These are phyloP conservation scores for Abrus precatorius DNA, from an alignment of 306 rosid genomes.

Conservation along the genomic window DNA sequence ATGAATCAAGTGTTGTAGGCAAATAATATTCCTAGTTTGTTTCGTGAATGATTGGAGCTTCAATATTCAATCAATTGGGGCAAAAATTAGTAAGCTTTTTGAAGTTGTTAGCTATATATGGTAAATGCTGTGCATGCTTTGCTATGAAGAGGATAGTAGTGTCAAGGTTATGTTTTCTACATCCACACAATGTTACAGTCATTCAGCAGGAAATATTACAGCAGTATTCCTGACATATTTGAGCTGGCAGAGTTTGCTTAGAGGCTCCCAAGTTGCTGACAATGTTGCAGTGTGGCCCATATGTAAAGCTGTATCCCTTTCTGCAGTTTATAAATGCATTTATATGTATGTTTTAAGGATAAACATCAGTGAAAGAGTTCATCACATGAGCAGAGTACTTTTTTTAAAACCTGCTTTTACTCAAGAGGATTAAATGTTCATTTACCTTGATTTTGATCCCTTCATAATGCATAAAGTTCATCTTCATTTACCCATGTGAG, in stretches of 20 bases:
- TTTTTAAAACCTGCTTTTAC: background rate
- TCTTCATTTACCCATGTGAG: slow-evolving; percentile 2
- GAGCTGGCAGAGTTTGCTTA: slow-evolving; percentile 24
- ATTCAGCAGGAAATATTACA: slow-evolving; percentile 31
- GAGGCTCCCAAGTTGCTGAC: slow-evolving; percentile 5
- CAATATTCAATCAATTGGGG: slow-evolving; percentile 18
- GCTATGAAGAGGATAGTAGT: slow-evolving; percentile 22
- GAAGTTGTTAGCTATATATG: slow-evolving; percentile 17
- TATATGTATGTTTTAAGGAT: slow-evolving; percentile 26
- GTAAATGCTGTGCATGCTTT: slow-evolving; percentile 27
- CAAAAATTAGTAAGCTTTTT: slow-evolving; percentile 3
- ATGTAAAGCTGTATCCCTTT: background rate
- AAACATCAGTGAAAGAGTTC: background rate
- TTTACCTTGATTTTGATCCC: slow-evolving; percentile 41
- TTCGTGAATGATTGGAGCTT: slow-evolving; percentile 28
- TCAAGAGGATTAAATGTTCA: background rate
- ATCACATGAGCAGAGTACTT: background rate
- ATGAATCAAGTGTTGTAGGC: background rate
- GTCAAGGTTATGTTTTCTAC: slow-evolving; percentile 24
- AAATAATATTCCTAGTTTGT: slow-evolving; percentile 22
- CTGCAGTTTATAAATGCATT: slow-evolving; percentile 12
- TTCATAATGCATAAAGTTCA: slow-evolving; percentile 23
- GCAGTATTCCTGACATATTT: background rate
- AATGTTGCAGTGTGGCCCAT: background rate
- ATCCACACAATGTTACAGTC: background rate